Evolutionary conservation across 495 filamentous ascomycete genomes (phyloP).

Genomic region (Melanomma pulvis-pyrius): DNA sequence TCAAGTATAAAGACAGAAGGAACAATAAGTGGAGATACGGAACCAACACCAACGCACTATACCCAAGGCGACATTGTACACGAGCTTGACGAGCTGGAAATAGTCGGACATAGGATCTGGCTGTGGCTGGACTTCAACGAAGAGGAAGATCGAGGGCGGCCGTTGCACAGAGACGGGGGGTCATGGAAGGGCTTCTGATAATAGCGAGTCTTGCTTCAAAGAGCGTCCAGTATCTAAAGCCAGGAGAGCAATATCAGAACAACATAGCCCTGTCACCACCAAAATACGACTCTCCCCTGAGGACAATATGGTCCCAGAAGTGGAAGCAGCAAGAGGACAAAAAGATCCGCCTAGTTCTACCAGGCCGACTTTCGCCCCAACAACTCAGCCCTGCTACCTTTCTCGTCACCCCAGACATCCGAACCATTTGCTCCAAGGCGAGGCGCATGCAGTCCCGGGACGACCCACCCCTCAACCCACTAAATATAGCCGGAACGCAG

Average conservation of each 20-base stretch:
- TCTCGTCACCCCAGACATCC: no score
- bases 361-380: no score
- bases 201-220: neutral
- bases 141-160: conserved; percentile 1
- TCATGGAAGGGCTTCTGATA: neutral
- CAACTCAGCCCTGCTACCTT: no score
- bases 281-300: no score
- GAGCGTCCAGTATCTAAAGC: neutral
- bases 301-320: no score
- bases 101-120: neutral
- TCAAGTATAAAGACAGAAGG: neutral
- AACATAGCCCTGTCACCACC: neutral
- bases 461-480: no score
- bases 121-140: neutral
- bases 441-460: no score
- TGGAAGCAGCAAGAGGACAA: no score
- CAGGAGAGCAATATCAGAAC: neutral
- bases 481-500: no score
- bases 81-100: neutral
- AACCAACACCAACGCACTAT: neutral
- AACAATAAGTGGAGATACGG: neutral
- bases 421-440: no score
- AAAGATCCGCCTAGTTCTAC: no score
- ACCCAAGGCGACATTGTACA: neutral
- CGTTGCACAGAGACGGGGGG: neutral